These are phyloP conservation scores for Pleurotus pulmonarius DNA, from an alignment of 768 basidiomycete species.

Conservation along the genomic window DNA sequence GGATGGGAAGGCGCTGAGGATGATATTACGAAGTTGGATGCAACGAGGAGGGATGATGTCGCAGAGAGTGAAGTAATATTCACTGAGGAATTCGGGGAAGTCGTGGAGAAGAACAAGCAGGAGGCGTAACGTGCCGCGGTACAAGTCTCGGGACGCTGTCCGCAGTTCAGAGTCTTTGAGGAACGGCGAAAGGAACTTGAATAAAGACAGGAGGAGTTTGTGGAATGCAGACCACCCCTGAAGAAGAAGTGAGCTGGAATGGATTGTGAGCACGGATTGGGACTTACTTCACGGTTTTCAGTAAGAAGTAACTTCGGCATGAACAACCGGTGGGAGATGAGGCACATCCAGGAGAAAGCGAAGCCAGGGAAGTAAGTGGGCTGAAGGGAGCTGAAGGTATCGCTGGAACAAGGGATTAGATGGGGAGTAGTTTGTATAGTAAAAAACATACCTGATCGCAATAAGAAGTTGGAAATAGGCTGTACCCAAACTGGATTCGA, in stretches of 20 bases:
- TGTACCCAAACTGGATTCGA: slow-evolving; percentile 81
- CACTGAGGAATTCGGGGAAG: slow-evolving; percentile 97
- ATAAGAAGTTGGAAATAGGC: slow-evolving; percentile 89
- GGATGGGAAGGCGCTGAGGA: slow-evolving; percentile 92
- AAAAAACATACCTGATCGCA: slow-evolving; percentile 68
- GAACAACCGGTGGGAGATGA: slow-evolving; percentile 94
- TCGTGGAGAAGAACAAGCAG: slow-evolving; percentile 96
- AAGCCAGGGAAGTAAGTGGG: slow-evolving; percentile 97
- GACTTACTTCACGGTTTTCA: slow-evolving; percentile 80
- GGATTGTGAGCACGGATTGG: neutral
- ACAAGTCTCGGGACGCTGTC: slow-evolving; percentile 79
- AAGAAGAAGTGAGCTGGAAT: slow-evolving; percentile 9
- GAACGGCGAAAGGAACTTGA: slow-evolving; percentile 94
- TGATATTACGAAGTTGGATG: slow-evolving; percentile 94
- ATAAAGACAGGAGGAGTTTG: slow-evolving; percentile 86
- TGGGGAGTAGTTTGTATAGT: neutral
- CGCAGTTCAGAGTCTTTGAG: slow-evolving; percentile 79
- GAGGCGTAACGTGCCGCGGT: slow-evolving; percentile 85
- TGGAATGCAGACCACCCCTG: slow-evolving; percentile 97
- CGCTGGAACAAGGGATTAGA: slow-evolving; percentile 44
- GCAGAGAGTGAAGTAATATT: slow-evolving; percentile 94
- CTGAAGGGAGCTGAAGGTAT: slow-evolving; percentile 93
- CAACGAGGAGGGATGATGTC: slow-evolving; percentile 91
- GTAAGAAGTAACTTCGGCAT: slow-evolving; percentile 92
- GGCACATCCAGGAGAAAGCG: slow-evolving; percentile 96